Evolutionary conservation across 1,284 basidiomycete species (phyloP).

Genomic region (Leccinum fuscescens): DNA sequence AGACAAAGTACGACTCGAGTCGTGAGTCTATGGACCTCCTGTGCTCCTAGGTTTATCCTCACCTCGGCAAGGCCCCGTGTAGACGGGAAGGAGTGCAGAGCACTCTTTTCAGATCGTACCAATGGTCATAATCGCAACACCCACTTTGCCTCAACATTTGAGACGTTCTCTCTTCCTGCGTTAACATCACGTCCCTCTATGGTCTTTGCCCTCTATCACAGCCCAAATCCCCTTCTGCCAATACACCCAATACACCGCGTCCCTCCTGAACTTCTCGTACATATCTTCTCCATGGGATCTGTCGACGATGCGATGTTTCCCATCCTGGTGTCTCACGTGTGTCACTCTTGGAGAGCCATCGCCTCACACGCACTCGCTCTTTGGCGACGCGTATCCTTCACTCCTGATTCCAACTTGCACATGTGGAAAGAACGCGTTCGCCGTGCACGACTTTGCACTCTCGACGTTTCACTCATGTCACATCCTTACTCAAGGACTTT

Average conservation of each 20-base stretch:
- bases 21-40: conserved; percentile 21
- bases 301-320: conserved; percentile 55
- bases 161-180: conserved; percentile 3
- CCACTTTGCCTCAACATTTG: conserved; percentile 10
- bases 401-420: conserved; percentile 37
- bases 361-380: conserved; percentile 56
- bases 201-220: conserved; percentile 27
- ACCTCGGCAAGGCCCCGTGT: conserved; percentile 15
- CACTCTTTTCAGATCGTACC: conserved; percentile 25
- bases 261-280: conserved; percentile 59
- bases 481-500: conserved; percentile 24
- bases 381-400: conserved; percentile 57
- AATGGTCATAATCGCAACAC: conserved; percentile 14
- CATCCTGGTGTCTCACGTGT: conserved; percentile 61
- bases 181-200: conserved; percentile 29
- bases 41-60: not conserved
- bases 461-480: conserved; percentile 52
- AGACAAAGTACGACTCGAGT: conserved; percentile 35
- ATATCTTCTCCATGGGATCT: conserved; percentile 60
- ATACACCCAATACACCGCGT: conserved; percentile 52
- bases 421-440: conserved; percentile 61
- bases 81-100: conserved; percentile 23
- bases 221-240: conserved; percentile 15
- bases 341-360: conserved; percentile 56
- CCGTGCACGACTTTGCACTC: conserved; percentile 55